Conservation (phyloP, 768 basidiomycete species). For the Clitopilus hobsonii region DNA sequence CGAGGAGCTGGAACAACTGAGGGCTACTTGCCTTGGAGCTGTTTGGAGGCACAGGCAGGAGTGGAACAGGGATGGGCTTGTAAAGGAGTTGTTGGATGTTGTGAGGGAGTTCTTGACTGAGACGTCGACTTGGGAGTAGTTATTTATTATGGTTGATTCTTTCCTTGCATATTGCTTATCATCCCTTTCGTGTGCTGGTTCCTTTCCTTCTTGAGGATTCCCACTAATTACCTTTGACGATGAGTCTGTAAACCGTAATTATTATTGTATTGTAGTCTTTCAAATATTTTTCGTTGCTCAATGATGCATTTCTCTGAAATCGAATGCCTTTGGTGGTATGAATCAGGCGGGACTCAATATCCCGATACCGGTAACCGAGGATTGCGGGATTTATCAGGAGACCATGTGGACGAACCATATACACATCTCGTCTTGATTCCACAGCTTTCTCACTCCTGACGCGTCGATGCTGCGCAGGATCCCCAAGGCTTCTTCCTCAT, state of each 20-base stretch:
- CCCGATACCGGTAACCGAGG: too few relatives aligned
- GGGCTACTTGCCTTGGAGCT: slow-evolving; percentile 72
- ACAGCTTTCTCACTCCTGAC: not conserved
- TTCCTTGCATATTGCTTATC: too few relatives aligned
- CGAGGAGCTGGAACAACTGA: slow-evolving; percentile 91
- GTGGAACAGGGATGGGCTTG: slow-evolving; percentile 75
- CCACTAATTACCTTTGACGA: too few relatives aligned
- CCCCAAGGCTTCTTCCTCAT: not conserved
- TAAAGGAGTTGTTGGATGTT: slow-evolving; percentile 53
- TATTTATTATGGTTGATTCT: too few relatives aligned
- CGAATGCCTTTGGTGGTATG: too few relatives aligned
- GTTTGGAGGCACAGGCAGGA: slow-evolving; percentile 81
- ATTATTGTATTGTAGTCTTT: too few relatives aligned
- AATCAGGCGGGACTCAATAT: too few relatives aligned
- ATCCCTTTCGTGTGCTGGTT: too few relatives aligned
- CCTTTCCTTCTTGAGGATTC: too few relatives aligned
- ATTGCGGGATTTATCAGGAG: not conserved
- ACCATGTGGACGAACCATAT: not conserved
- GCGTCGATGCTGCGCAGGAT: not conserved
- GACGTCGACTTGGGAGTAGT: not conserved
- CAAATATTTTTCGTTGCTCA: too few relatives aligned
- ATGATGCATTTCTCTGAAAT: too few relatives aligned
- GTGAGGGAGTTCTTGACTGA: slow-evolving; percentile 46
- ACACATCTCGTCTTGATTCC: not conserved
- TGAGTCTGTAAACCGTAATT: too few relatives aligned